Evolutionary conservation across 192 early-diverging fungal species (phyloP).

Genomic region (Coemansia sp.): DNA sequence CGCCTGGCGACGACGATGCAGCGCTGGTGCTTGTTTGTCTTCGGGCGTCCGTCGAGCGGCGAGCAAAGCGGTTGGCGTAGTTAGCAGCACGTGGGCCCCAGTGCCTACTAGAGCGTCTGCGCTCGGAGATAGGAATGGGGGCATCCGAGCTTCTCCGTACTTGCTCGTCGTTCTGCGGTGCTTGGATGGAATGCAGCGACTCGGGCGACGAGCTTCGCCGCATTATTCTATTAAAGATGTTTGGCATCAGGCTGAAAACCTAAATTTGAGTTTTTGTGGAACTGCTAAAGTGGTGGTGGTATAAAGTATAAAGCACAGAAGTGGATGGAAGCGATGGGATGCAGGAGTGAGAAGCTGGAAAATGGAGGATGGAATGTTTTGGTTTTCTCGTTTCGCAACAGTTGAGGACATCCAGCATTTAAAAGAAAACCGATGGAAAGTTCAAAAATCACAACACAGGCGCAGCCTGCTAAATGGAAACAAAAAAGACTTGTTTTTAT

Average conservation of each 20-base stretch:
- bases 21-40: slow-evolving; percentile 2
- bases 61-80: slow-evolving; percentile 38
- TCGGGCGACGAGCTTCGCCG: slow-evolving; percentile 4
- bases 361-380: slow-evolving; percentile 10
- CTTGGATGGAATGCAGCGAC: slow-evolving; percentile 13
- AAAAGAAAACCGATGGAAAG: neutral
- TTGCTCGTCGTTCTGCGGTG: neutral
- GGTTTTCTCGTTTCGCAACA: slow-evolving; percentile 5
- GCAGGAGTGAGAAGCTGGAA: neutral
- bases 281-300: neutral
- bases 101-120: slow-evolving; percentile 25
- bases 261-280: neutral
- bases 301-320: neutral
- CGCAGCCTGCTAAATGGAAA: neutral
- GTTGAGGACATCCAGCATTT: neutral
- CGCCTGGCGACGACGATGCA: neutral
- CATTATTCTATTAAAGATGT: slow-evolving; percentile 39
- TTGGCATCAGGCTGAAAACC: no score
- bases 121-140: neutral
- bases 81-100: slow-evolving; percentile 46
- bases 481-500: neutral
- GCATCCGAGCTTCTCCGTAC: neutral
- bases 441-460: neutral
- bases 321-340: neutral
- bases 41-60: slow-evolving; percentile 29